Conservation (phyloP, 257 asterid genomes). For the Nicotiana tomentosiformis region DNA sequence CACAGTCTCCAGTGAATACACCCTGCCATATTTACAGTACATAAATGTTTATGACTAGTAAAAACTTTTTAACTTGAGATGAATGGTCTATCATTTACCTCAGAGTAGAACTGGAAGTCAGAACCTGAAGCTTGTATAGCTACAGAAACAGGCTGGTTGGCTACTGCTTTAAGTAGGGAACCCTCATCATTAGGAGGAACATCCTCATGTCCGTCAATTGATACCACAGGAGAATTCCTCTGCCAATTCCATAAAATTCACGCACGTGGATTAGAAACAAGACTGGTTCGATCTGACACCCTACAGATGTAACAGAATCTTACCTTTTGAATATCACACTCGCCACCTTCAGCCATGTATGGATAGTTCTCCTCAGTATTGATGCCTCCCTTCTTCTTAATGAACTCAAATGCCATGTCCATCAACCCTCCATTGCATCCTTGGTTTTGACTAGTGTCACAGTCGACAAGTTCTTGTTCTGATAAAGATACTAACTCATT, state of each 20-base stretch:
- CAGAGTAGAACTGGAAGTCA: slow-evolving; percentile 74
- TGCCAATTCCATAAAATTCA: slow-evolving; percentile 11
- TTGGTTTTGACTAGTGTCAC: slow-evolving; percentile 53
- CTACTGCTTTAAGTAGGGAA: slow-evolving; percentile 64
- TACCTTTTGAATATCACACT: slow-evolving; percentile 57
- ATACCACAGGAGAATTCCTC: slow-evolving; percentile 41
- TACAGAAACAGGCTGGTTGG: slow-evolving; percentile 70
- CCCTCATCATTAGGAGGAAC: slow-evolving; percentile 62
- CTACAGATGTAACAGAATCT: background rate
- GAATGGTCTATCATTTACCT: slow-evolving; percentile 33
- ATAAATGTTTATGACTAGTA: background rate
- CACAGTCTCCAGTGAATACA: slow-evolving; percentile 57
- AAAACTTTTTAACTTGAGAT: background rate
- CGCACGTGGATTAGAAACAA: background rate
- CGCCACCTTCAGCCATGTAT: slow-evolving; percentile 55
- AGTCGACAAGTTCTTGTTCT: slow-evolving; percentile 84
- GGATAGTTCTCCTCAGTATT: slow-evolving; percentile 69
- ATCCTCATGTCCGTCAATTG: slow-evolving; percentile 67
- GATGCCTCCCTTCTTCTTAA: slow-evolving; percentile 64
- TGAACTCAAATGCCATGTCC: slow-evolving; percentile 73
- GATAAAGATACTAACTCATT: slow-evolving; percentile 59
- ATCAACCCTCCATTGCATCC: slow-evolving; percentile 92
- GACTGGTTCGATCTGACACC: background rate
- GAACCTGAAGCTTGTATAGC: slow-evolving; percentile 75
- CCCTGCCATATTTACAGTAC: slow-evolving; percentile 37